Evolutionary conservation across 306 rosid species (phyloP), one percentile per base, ranked within the genome.

Genomic region (Sicyos edulis): DNA sequence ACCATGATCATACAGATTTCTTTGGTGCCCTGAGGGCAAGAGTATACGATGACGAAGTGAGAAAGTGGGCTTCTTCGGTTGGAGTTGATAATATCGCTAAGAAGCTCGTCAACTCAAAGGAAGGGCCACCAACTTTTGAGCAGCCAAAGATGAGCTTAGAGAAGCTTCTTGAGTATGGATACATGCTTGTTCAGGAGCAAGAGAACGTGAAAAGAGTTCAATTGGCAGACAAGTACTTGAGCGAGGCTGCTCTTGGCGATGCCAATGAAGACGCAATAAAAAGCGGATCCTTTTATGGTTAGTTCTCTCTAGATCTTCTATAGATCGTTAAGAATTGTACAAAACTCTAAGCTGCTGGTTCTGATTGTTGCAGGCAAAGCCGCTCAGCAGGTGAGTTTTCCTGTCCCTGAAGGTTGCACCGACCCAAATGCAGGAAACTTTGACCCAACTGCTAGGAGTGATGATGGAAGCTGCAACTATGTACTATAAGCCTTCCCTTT

Each of bases 361-460:
- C 21, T 26, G 24, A 24, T 14, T 67, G 57, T 49, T 47, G 81
- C 83, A 89, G 96, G 96, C 72, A 54, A 92, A 77, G 96, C 93
- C 73, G 96, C 92, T 0, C 91, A 87, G n/a, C 91, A 88, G 76
- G 76, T 87, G 51, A 51, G 12, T 20, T 1, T 88, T 78, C 96
- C 89, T 3, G 71, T 88, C 58, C 90, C 93, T 21, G 90, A 84
- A 82, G 91, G 89, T 24, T 87, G 91, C 56, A 89, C 91, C 7
- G 92, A 91, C 81, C 92, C 76, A 69, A 85, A 16, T 77, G 97
- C 88, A 37, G 0, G 1, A 47, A 91, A 87, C 85, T 91, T 76
- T 60, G 93, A 86, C 73, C 96, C 97, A 75, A 91, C 88, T 55
- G 93, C 96, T 16, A 87, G 91, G 79, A 91, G 92, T 73, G 96